These are phyloP conservation scores for Striga hermonthica DNA, from an alignment of 305 asterid species.

Conservation along the genomic window DNA sequence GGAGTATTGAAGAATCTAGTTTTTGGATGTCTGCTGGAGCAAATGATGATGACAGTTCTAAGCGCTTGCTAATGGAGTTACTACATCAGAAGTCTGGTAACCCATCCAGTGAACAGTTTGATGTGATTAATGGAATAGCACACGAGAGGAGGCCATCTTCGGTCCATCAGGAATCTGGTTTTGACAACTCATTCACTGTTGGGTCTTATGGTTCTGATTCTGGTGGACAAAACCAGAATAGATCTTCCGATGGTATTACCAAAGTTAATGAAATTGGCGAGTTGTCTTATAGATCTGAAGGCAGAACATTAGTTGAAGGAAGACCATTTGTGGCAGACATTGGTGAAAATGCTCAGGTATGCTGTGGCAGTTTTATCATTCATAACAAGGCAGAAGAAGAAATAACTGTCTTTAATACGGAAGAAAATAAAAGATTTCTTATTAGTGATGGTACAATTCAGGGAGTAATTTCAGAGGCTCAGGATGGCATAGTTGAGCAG, in stretches of 20 bases:
- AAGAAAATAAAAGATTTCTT: slow-evolving; percentile 31
- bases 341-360: slow-evolving; percentile 57
- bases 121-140: slow-evolving; percentile 47
- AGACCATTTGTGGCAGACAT: slow-evolving; percentile 41
- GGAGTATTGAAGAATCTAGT: slow-evolving; percentile 69
- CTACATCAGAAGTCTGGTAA: slow-evolving; percentile 75
- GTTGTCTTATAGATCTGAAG: slow-evolving; percentile 47
- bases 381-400: slow-evolving; percentile 18
- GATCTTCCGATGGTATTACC: slow-evolving; percentile 42
- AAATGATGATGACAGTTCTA: slow-evolving; percentile 78
- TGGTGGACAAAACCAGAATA: slow-evolving; percentile 46
- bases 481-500: slow-evolving; percentile 45
- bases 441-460: slow-evolving; percentile 39
- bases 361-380: slow-evolving; percentile 19
- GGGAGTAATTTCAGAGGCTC: slow-evolving; percentile 54
- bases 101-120: slow-evolving; percentile 50
- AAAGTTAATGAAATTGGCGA: slow-evolving; percentile 43
- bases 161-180: slow-evolving; percentile 49
- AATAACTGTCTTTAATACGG: slow-evolving; percentile 23
- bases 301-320: slow-evolving; percentile 37
- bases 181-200: slow-evolving; percentile 45
- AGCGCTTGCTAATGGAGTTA: slow-evolving; percentile 90
- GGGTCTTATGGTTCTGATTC: slow-evolving; percentile 68
- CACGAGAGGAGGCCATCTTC: slow-evolving; percentile 55
- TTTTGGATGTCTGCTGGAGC: slow-evolving; percentile 93